These are phyloP conservation scores for Penicillium alfredii DNA, from an alignment of 495 filamentous ascomycete species.

Conservation along the genomic window DNA sequence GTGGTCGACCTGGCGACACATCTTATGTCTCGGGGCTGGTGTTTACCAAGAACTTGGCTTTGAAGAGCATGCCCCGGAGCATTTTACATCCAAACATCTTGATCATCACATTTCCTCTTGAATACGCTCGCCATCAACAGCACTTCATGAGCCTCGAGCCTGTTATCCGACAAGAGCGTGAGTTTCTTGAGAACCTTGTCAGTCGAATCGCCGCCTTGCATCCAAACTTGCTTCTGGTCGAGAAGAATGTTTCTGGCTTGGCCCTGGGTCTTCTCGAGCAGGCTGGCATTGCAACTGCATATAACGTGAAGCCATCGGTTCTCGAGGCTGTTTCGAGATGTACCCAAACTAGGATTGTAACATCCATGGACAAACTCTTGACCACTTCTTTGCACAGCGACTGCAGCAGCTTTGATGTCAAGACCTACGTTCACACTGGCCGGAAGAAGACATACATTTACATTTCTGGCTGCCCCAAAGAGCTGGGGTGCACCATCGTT, in stretches of 20 bases:
- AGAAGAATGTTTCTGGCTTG: conserved; percentile 84
- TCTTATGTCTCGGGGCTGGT: conserved; percentile 92
- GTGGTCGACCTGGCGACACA: conserved; percentile 84
- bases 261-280: conserved; percentile 82
- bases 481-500: conserved; percentile 93
- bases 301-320: conserved; percentile 94
- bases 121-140: conserved; percentile 89
- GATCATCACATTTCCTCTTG: conserved; percentile 90
- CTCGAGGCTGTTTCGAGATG: conserved; percentile 91
- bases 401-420: conserved; percentile 84
- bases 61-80: conserved; percentile 90
- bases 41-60: conserved; percentile 91
- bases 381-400: conserved; percentile 73
- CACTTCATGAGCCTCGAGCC: conserved; percentile 98
- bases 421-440: conserved; percentile 80
- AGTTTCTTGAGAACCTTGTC: conserved; percentile 88
- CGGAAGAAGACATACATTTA: conserved; percentile 93
- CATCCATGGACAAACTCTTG: conserved; percentile 90
- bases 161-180: conserved; percentile 93
- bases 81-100: conserved; percentile 81
- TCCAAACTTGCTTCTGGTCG: conserved; percentile 79
- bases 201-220: conserved; percentile 82
- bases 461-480: conserved; percentile 84
- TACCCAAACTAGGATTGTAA: conserved; percentile 83
- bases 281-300: conserved; percentile 83